A percentile compares a stretch with the other conserved stretches of the same genome.
These are phyloP conservation scores for Starmerella floris DNA, from an alignment of 805 yeast genomes.

Conservation along the genomic window DNA sequence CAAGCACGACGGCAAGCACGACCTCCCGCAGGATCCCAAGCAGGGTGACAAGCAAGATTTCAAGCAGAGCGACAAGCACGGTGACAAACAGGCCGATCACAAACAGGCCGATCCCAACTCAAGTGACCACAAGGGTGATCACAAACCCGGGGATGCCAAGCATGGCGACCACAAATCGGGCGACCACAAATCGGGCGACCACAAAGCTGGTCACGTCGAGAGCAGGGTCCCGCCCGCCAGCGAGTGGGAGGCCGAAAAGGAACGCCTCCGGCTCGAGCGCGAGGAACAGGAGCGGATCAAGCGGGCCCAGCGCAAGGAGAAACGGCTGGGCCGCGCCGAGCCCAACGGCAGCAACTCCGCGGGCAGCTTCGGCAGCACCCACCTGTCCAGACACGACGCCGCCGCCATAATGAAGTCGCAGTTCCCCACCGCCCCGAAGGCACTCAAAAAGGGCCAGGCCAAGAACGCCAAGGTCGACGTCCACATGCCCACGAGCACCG, in stretches of 20 bases:
- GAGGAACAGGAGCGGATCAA: conserved; percentile 2
- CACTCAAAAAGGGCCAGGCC: background rate
- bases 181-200: background rate
- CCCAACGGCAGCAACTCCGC: background rate
- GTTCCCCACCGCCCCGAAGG: too few relatives aligned
- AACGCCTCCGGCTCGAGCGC: background rate
- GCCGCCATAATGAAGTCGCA: too few relatives aligned
- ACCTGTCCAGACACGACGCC: too few relatives aligned
- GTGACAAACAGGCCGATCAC: too few relatives aligned
- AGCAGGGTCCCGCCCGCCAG: background rate
- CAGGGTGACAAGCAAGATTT: too few relatives aligned
- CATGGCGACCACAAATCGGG: background rate
- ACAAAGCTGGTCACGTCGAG: background rate
- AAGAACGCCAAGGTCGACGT: background rate
- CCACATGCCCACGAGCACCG: background rate
- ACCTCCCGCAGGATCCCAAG: too few relatives aligned
- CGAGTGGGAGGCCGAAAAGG: background rate
- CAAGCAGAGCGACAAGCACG: too few relatives aligned
- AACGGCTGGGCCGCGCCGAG: conserved; percentile 1
- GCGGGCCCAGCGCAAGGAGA: conserved; percentile 1
- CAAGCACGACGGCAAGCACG: too few relatives aligned
- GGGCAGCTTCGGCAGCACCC: too few relatives aligned
- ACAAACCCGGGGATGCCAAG: background rate
- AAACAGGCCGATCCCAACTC: background rate
- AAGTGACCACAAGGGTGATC: background rate